Evolutionary conservation across 2,329 filamentous ascomycete species (phyloP).

Genomic region (Talaromyces sp.): DNA sequence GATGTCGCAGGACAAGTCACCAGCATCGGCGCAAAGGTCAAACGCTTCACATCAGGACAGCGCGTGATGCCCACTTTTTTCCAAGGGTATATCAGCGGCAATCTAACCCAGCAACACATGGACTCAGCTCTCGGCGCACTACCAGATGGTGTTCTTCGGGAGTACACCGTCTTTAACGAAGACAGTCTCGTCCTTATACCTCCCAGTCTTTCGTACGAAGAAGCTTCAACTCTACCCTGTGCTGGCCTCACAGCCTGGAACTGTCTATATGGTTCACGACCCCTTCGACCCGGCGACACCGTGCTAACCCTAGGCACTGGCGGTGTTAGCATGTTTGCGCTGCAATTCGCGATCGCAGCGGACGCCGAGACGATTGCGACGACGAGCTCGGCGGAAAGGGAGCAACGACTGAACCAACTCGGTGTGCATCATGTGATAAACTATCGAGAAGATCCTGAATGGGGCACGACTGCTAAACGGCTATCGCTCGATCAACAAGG

Average conservation of each 20-base stretch:
- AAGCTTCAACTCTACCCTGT: slow-evolving; percentile 1
- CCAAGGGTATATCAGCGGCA: neutral
- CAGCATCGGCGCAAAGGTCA: neutral
- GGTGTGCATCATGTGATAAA: neutral
- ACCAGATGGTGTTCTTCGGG: neutral
- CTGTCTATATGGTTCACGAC: neutral
- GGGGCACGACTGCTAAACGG: neutral
- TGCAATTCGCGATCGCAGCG: neutral
- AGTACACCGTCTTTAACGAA: neutral
- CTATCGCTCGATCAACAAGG: neutral
- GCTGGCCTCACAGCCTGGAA: neutral
- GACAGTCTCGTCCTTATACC: neutral
- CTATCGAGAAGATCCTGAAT: neutral
- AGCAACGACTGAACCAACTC: neutral
- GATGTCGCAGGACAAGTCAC: neutral
- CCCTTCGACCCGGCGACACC: neutral
- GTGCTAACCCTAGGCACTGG: neutral
- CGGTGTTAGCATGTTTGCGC: neutral
- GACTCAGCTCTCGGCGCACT: neutral
- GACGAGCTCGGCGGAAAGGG: neutral
- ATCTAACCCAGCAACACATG: neutral
- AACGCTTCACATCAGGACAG: neutral
- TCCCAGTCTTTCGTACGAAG: neutral
- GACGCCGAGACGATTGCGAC: neutral
- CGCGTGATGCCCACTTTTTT: neutral